These are phyloP conservation scores for Allium sativum DNA, from an alignment of 106 monocot genomes.

Conservation along the genomic window DNA sequence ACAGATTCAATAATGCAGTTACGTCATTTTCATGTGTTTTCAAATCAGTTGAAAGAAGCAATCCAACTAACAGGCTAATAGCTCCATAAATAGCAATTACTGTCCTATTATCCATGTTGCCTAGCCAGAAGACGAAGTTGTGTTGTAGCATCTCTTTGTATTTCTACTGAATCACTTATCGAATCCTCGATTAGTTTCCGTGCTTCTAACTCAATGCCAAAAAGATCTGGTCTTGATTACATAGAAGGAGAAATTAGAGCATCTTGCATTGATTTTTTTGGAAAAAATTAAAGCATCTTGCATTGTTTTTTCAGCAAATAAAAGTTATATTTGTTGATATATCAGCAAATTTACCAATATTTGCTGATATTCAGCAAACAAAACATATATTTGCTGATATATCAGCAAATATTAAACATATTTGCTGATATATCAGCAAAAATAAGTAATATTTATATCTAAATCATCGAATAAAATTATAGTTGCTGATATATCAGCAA, in stretches of 20 bases:
- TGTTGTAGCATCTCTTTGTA: constrained; percentile 50
- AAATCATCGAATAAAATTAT: too few relatives aligned
- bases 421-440: too few relatives aligned
- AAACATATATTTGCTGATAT: too few relatives aligned
- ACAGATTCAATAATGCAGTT: constrained; percentile 77
- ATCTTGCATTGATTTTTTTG: too few relatives aligned
- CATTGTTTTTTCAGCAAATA: too few relatives aligned
- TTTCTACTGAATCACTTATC: constrained; percentile 47
- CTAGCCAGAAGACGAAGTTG: constrained; percentile 62
- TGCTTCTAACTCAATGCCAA: constrained; percentile 47
- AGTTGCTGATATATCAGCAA: too few relatives aligned
- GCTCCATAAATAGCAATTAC: constrained; percentile 73
- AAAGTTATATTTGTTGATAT: too few relatives aligned
- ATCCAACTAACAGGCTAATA: constrained; percentile 47
- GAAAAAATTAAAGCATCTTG: too few relatives aligned
- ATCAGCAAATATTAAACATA: too few relatives aligned
- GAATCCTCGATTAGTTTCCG: constrained; percentile 51
- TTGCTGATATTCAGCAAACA: too few relatives aligned
- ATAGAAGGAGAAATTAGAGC: constrained; percentile 31
- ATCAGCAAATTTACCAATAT: too few relatives aligned
- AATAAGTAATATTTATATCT: too few relatives aligned
- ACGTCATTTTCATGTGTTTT: constrained; percentile 83
- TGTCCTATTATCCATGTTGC: constrained; percentile 73
- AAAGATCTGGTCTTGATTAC: constrained; percentile 46
- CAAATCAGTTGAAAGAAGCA: constrained; percentile 55